A percentile compares a stretch with the other conserved stretches of the same genome.
Conservation (phyloP, 1,284 basidiomycete genomes). For the Rhodotorula sp. region DNA sequence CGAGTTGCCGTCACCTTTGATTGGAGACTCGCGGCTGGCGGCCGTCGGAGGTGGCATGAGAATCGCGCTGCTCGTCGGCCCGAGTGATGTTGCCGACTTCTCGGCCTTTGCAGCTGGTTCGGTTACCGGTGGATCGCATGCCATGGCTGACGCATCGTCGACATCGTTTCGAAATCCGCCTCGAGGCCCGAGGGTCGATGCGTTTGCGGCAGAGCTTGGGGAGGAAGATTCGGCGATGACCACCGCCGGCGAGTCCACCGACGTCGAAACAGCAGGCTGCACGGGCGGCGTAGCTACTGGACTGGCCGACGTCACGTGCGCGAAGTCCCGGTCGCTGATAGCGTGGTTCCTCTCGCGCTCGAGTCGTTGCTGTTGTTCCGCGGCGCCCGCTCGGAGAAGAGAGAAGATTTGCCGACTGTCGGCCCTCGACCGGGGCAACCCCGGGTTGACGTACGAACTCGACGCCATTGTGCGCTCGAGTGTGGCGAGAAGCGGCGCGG, state of each 20-base stretch:
- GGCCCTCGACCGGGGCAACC: not conserved
- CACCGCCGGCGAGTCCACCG: not conserved
- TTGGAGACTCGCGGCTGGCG: not conserved
- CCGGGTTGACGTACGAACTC: not conserved
- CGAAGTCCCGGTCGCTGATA: not conserved
- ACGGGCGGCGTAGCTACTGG: not conserved
- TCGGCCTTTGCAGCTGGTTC: not conserved
- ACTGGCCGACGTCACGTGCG: not conserved
- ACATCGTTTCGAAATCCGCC: too few species aligned
- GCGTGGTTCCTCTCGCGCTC: not conserved
- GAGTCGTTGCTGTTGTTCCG: not conserved
- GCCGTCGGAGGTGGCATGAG: constrained; percentile 24
- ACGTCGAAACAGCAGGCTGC: not conserved
- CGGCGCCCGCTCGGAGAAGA: not conserved
- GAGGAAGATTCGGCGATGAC: not conserved
- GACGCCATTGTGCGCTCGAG: not conserved
- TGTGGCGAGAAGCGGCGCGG: not conserved
- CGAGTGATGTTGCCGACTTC: not conserved
- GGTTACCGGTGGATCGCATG: not conserved
- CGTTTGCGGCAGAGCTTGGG: too few species aligned
- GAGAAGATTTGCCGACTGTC: not conserved
- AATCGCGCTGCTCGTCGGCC: constrained; percentile 10
- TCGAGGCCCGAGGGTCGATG: too few species aligned
- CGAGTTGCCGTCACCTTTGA: not conserved
- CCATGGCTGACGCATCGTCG: too few species aligned